A percentile compares a stretch with the other conserved stretches of the same genome.
Evolutionary conservation across 495 filamentous ascomycete species (phyloP).

Genomic region (Filosporella fistucella): DNA sequence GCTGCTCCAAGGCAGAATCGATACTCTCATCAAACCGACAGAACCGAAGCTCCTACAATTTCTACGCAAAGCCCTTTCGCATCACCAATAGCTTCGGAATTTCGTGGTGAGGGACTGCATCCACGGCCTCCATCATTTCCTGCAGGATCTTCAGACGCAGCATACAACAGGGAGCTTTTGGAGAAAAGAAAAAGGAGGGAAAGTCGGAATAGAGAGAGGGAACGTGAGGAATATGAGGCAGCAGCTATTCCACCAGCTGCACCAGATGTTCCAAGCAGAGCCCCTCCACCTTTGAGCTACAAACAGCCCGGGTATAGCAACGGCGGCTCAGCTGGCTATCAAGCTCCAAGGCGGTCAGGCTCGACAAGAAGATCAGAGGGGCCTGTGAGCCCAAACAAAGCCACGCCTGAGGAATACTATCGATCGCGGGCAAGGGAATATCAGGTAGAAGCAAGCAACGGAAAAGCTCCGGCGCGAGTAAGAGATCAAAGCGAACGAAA

Average conservation of each 20-base stretch:
- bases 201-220: conserved; percentile 30
- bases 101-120: conserved; percentile 39
- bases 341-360: conserved; percentile 19
- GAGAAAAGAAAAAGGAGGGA: conserved; percentile 30
- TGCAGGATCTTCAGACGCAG: conserved; percentile 26
- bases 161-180: conserved; percentile 36
- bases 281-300: conserved; percentile 52
- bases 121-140: conserved; percentile 45
- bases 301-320: conserved; percentile 41
- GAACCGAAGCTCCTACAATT: conserved; percentile 33
- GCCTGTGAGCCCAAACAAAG: conserved; percentile 14
- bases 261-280: conserved; percentile 54
- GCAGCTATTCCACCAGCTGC: conserved; percentile 42
- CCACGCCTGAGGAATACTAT: conserved; percentile 17
- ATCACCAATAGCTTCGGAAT: conserved; percentile 43
- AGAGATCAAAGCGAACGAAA: not conserved
- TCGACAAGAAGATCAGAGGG: conserved; percentile 33
- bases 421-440: not conserved
- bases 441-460: conserved; percentile 7
- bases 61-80: conserved; percentile 46
- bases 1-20: conserved; percentile 25
- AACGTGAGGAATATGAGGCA: conserved; percentile 27
- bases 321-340: conserved; percentile 29
- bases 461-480: not conserved
- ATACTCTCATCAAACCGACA: conserved; percentile 19